Conservation (phyloP, 495 filamentous ascomycete genomes). For the Podospora comata region DNA sequence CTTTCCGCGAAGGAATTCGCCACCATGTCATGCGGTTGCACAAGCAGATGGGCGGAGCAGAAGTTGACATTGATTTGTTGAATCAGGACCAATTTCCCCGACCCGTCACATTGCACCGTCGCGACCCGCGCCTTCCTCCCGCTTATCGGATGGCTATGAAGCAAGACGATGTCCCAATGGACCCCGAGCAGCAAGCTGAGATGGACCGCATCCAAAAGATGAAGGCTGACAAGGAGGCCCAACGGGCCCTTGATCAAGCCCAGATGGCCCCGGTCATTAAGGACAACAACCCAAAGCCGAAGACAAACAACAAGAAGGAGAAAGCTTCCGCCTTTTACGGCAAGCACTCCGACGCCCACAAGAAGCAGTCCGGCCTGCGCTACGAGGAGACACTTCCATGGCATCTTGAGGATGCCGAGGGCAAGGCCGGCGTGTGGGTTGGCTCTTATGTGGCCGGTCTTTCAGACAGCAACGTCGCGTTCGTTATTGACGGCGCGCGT, state of each 20-base stretch:
- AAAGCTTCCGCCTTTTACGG: constrained; percentile 63
- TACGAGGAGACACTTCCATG: constrained; percentile 96
- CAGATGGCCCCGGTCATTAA: constrained; percentile 75
- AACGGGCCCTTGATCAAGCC: constrained; percentile 76
- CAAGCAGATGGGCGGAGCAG: constrained; percentile 19
- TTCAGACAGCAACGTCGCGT: constrained; percentile 70
- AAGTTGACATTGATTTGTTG: constrained; percentile 58
- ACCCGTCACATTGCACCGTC: constrained; percentile 82
- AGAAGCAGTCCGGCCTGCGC: constrained; percentile 71
- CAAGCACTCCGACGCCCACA: constrained; percentile 63
- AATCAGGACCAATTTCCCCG: constrained; percentile 79
- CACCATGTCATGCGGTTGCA: constrained; percentile 79
- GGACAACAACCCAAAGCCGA: constrained; percentile 50
- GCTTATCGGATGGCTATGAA: constrained; percentile 52
- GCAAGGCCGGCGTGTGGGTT: constrained; percentile 81
- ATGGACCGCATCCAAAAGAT: constrained; percentile 57
- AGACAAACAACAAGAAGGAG: constrained; percentile 69
- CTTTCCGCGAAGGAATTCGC: constrained; percentile 73
- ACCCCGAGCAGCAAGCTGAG: constrained; percentile 62
- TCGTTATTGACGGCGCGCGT: constrained; percentile 61
- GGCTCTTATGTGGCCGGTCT: constrained; percentile 83
- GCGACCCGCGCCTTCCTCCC: constrained; percentile 74
- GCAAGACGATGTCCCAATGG: constrained; percentile 50
- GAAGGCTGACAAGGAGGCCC: constrained; percentile 74
- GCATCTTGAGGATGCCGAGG: constrained; percentile 95